Conservation (phyloP, 2,329 filamentous ascomycete genomes). For the Fusarium albidum region DNA sequence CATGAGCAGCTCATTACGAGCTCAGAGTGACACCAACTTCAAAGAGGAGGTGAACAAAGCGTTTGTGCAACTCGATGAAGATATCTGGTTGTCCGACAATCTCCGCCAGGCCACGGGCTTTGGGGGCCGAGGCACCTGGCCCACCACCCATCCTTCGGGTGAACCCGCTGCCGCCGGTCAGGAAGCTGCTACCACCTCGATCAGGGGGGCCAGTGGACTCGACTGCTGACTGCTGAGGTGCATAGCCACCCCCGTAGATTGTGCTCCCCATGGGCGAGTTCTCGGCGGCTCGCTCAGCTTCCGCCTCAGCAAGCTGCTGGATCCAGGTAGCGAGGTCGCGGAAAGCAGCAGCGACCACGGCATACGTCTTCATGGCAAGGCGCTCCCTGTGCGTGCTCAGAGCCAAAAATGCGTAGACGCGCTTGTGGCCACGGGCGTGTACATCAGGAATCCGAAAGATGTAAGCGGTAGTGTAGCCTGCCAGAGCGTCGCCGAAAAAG, state of each 20-base stretch:
- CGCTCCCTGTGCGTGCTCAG: slow-evolving; percentile 72
- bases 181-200: slow-evolving; percentile 62
- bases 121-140: slow-evolving; percentile 63
- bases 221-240: slow-evolving; percentile 39
- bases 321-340: slow-evolving; percentile 72
- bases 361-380: slow-evolving; percentile 71
- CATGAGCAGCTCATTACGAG: slow-evolving; percentile 48
- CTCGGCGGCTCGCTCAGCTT: slow-evolving; percentile 65
- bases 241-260: slow-evolving; percentile 48
- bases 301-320: slow-evolving; percentile 68
- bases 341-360: slow-evolving; percentile 68
- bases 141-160: slow-evolving; percentile 66
- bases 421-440: slow-evolving; percentile 71
- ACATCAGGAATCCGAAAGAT: slow-evolving; percentile 75
- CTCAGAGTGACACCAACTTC: slow-evolving; percentile 65
- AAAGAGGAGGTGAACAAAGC: slow-evolving; percentile 69
- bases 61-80: slow-evolving; percentile 71
- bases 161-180: slow-evolving; percentile 64
- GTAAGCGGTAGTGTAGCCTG: slow-evolving; percentile 74
- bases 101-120: slow-evolving; percentile 69
- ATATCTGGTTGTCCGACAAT: slow-evolving; percentile 73
- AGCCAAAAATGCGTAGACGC: slow-evolving; percentile 73
- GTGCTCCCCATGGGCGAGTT: slow-evolving; percentile 50
- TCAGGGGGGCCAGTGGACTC: slow-evolving; percentile 46
- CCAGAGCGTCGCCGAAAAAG: slow-evolving; percentile 71